phyloP scores from a whole-genome alignment of 2,329 filamentous ascomycete genomes.

The Colletotrichum lentis region DNA sequence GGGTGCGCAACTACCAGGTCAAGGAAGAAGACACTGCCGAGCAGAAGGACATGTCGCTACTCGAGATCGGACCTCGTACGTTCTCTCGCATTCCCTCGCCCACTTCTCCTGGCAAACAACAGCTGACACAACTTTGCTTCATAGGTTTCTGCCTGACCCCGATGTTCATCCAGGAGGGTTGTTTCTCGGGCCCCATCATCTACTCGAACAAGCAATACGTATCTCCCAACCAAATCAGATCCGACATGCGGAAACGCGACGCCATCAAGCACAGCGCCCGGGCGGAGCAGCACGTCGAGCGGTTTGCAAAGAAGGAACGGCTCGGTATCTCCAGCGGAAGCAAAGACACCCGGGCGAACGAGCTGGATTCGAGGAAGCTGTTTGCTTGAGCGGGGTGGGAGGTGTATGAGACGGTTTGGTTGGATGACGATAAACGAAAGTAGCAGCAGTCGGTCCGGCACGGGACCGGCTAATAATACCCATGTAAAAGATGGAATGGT shows the following conservation, averaged over 20 bases:
- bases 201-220: conserved; percentile 99
- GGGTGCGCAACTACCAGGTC: conserved; percentile 74
- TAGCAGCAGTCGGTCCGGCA: no score
- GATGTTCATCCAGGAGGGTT: conserved; percentile 83
- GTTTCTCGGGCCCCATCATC: conserved; percentile 94
- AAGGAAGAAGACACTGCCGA: conserved; percentile 43
- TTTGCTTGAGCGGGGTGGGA: conserved; percentile 66
- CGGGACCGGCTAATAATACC: no score
- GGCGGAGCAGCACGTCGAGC: conserved; percentile 76
- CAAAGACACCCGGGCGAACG: conserved; percentile 70
- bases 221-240: conserved; percentile 90
- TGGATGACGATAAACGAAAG: no score
- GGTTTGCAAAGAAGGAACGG: conserved; percentile 76
- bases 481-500: no score
- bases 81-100: no score
- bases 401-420: no score
- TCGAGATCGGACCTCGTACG: no score
- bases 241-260: conserved; percentile 79
- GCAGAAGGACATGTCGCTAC: no score
- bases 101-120: no score
- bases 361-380: conserved; percentile 77
- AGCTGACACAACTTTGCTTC: no score
- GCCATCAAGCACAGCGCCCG: conserved; percentile 80
- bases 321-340: conserved; percentile 74
- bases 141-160: conserved; percentile 63